Conservation (phyloP, 805 yeast species). For the Wickerhamomyces ciferrii region DNA sequence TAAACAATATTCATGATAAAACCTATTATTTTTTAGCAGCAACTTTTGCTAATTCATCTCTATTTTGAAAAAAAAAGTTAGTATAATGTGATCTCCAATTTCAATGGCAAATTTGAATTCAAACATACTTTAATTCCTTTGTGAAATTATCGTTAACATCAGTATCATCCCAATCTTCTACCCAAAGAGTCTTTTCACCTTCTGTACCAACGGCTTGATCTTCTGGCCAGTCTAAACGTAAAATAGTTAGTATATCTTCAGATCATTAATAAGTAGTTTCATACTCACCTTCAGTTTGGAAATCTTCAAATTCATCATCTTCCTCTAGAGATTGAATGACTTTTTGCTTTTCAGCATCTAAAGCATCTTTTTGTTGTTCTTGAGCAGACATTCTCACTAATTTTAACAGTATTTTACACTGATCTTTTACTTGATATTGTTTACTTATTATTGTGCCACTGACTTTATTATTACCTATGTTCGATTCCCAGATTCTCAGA, state of each 20-base stretch:
- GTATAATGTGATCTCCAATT: neutral
- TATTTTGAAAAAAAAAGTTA: neutral
- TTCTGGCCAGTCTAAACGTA: conserved; percentile 55
- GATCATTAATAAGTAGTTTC: conserved; percentile 1
- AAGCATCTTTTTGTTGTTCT: conserved; percentile 8
- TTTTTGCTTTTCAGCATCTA: conserved; percentile 19
- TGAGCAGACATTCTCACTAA: conserved; percentile 1
- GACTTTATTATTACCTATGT: neutral
- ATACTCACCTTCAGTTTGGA: conserved; percentile 70
- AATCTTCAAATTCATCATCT: conserved; percentile 96
- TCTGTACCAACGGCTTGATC: conserved; percentile 45
- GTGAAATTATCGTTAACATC: conserved; percentile 90
- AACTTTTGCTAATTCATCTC: conserved; percentile 18
- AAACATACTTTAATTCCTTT: conserved; percentile 53
- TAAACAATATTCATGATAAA: too few relatives aligned
- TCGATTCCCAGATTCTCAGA: neutral
- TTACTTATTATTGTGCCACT: neutral
- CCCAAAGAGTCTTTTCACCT: conserved; percentile 73
- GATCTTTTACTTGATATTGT: neutral
- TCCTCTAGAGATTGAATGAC: conserved; percentile 75
- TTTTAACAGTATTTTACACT: neutral
- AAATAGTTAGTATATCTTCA: conserved; percentile 1
- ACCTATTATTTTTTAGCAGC: conserved; percentile 16
- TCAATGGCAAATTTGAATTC: neutral
- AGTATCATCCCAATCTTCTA: conserved; percentile 96